phyloP scores from a whole-genome alignment of 2,329 filamentous ascomycete species.

The Fusarium chlamydosporum region DNA sequence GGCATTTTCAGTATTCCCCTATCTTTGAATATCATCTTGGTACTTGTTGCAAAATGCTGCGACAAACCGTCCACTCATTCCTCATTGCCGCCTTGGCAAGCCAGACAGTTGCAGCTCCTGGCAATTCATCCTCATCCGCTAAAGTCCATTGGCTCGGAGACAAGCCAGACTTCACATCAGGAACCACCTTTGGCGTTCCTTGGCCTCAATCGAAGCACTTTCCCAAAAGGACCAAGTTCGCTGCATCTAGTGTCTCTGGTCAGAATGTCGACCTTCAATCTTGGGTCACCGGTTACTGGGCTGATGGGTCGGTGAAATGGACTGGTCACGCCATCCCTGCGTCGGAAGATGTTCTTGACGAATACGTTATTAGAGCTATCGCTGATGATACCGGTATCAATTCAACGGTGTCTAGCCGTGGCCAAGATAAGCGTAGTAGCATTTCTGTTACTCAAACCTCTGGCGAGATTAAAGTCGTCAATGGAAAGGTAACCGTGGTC shows the following conservation, averaged over 20 bases:
- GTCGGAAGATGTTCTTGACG: constrained; percentile 57
- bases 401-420: constrained; percentile 12
- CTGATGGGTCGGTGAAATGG: constrained; percentile 73
- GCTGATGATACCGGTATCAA: constrained; percentile 29
- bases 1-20: background rate
- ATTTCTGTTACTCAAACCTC: constrained; percentile 41
- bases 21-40: constrained; percentile 4
- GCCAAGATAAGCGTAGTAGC: background rate
- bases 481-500: constrained; percentile 59
- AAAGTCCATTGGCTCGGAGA: constrained; percentile 59
- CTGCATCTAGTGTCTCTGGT: constrained; percentile 47
- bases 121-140: constrained; percentile 43
- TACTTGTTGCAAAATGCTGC: constrained; percentile 40
- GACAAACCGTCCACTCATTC: constrained; percentile 45
- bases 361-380: constrained; percentile 57
- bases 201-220: constrained; percentile 59
- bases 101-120: constrained; percentile 30
- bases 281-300: constrained; percentile 72
- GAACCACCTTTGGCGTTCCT: constrained; percentile 62
- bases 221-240: constrained; percentile 57
- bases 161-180: constrained; percentile 54
- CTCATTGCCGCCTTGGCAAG: constrained; percentile 29
- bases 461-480: constrained; percentile 58
- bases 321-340: constrained; percentile 68
- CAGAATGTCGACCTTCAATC: constrained; percentile 58